Base-by-base conservation (phyloP, 129 eudicot species). In the Erigeron canadensis region DNA sequence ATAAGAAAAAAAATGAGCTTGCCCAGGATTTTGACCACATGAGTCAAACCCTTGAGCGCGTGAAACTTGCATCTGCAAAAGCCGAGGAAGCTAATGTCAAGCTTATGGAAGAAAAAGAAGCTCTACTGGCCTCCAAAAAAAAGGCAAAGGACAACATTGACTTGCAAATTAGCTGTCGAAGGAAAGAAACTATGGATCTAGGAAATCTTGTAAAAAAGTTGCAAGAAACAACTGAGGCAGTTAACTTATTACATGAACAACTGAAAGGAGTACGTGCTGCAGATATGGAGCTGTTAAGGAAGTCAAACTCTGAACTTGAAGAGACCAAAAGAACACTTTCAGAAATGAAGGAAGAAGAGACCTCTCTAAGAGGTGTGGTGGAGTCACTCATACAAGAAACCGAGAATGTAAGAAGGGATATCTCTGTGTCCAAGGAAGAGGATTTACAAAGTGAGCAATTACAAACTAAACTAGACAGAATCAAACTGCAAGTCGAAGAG, bases 11-110 rank as follows among this genome's bases (percentile, higher is more conserved):
- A 51, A 65, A 50, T 17, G 83, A 83, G 17, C 91, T 95, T 28
- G 77, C 84, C 0, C 77, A 64, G 18, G 94, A 95, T 45, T 63
- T 95, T 39, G 81, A 70, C 9, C 53, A 47, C 55, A 75, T 95
- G 82, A 63, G 74, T 8, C 78, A 81, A 64, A 58, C 91, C 10
- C 83, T 88, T 59, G 81, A 69, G 21, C 78, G 83, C 18, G 84
- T 85, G 7, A 90, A 81, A 70, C 43, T 75, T 38, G 87, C 83
- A 39, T 69, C 94, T 7, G 61, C 48, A 4, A 70, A 80, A 59
- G 94, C 89, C 6, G 50, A 80, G 61, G 84, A 87, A 55, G 85
- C 84, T 8, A 88, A 88, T 40, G 71, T 16, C 37, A 84, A 76
- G 77, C 72, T 62, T 42, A 64, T 80, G 61, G 81, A 66, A 15